phyloP scores from a whole-genome alignment of 768 basidiomycete genomes.

The Suillus spraguei region DNA sequence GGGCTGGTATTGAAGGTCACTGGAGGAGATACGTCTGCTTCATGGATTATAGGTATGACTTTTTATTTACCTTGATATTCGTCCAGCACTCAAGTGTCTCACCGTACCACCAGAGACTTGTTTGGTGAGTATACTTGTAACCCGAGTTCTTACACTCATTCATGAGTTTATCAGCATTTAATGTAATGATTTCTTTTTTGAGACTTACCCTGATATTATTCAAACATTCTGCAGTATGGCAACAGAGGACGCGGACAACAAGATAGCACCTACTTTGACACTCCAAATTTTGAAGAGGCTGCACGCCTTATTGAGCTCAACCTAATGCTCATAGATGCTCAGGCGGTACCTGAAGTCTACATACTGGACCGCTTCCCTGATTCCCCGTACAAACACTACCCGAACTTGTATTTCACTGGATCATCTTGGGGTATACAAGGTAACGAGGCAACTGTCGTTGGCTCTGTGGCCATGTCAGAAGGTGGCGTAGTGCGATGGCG shows the following conservation, averaged over 20 bases:
- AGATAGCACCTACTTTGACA: constrained; percentile 47
- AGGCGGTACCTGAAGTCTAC: constrained; percentile 23
- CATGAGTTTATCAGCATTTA: constrained; percentile 43
- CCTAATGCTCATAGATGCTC: constrained; percentile 45
- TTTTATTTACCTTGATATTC: constrained; percentile 39
- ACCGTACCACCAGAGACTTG: constrained; percentile 22
- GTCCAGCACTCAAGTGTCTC: constrained; percentile 30
- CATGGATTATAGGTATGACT: constrained; percentile 70
- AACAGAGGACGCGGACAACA: constrained; percentile 30
- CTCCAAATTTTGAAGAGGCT: constrained; percentile 61
- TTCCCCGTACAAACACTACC: constrained; percentile 33
- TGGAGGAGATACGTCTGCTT: constrained; percentile 78
- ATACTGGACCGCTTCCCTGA: constrained; percentile 25
- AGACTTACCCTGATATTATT: constrained; percentile 7
- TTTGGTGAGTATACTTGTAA: constrained; percentile 19
- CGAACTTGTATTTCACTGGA: constrained; percentile 51
- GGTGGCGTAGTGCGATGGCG: constrained; percentile 55
- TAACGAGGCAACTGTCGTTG: constrained; percentile 48
- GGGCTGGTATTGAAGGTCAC: constrained; percentile 77
- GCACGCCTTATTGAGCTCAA: constrained; percentile 63
- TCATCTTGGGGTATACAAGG: constrained; percentile 44
- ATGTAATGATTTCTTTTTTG: constrained; percentile 37
- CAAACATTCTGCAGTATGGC: constrained; percentile 17
- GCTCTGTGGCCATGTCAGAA: constrained; percentile 49
- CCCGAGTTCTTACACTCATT: neutral